phyloP scores from a whole-genome alignment of 2,329 filamentous ascomycete species.

The Sphaerostilbella broomeana region DNA sequence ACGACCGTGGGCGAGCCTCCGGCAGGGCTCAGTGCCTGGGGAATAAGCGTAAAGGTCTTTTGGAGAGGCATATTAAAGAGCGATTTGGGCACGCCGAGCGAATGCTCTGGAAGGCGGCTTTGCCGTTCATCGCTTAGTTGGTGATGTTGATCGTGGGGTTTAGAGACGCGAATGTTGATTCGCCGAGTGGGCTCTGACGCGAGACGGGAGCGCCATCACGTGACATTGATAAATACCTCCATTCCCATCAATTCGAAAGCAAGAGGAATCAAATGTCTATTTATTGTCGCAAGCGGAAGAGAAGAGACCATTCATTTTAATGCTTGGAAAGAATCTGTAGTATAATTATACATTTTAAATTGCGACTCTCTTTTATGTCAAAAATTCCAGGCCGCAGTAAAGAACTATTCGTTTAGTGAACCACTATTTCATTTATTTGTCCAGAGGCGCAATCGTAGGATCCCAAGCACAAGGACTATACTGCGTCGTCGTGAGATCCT shows the following conservation, averaged over 20 bases:
- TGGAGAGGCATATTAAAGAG: slow-evolving; percentile 29
- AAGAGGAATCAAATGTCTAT: background rate
- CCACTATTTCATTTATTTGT: slow-evolving; percentile 34
- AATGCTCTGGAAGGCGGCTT: background rate
- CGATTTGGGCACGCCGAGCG: background rate
- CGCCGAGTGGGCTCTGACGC: slow-evolving; percentile 8
- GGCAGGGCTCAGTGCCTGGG: slow-evolving; percentile 24
- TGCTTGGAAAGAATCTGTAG: too few species aligned
- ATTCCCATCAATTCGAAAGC: background rate
- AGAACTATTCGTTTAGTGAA: too few species aligned
- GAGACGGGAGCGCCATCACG: slow-evolving; percentile 16
- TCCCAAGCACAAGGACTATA: slow-evolving; percentile 54
- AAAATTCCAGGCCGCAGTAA: too few species aligned
- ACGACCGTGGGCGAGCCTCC: slow-evolving; percentile 12
- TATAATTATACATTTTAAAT: too few species aligned
- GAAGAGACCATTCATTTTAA: too few species aligned
- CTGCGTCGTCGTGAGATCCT: slow-evolving; percentile 41
- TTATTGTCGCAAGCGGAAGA: too few species aligned
- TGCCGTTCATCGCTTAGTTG: slow-evolving; percentile 2
- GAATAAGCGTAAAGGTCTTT: slow-evolving; percentile 40
- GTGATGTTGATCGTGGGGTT: slow-evolving; percentile 9
- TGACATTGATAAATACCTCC: slow-evolving; percentile 6
- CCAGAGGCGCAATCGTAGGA: slow-evolving; percentile 42
- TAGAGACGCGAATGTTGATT: background rate
- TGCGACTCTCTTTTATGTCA: too few species aligned